phyloP scores from a whole-genome alignment of 331 rosid genomes.

The Malus hybrid region DNA sequence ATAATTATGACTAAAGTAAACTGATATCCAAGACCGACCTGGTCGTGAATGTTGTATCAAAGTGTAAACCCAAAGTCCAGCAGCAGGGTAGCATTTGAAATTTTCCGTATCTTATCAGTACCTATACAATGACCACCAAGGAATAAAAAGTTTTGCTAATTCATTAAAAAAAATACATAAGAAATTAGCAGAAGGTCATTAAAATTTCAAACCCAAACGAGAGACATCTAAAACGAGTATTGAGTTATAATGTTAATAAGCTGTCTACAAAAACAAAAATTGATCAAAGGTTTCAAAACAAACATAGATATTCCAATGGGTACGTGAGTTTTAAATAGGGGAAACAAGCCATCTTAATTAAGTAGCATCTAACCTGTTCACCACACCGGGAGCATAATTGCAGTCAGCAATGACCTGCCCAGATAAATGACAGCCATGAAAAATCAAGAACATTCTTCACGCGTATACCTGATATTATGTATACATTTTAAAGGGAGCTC shows the following conservation, averaged over 20 bases:
- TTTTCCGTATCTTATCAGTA: too few relatives aligned
- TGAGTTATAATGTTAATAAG: neutral
- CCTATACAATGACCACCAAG: neutral
- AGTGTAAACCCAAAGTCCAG: too few relatives aligned
- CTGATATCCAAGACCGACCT: too few relatives aligned
- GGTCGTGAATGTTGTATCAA: too few relatives aligned
- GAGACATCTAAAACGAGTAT: neutral
- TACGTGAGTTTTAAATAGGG: neutral
- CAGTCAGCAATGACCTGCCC: conserved; percentile 64
- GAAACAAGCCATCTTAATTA: neutral
- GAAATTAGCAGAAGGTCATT: neutral
- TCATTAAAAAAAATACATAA: too few relatives aligned
- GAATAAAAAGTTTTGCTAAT: neutral
- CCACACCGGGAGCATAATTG: conserved; percentile 63
- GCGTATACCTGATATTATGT: too few relatives aligned
- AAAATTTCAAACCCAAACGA: neutral
- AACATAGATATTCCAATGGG: neutral
- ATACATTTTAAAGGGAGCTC: too few relatives aligned
- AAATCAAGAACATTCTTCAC: neutral
- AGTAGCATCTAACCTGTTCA: conserved; percentile 51
- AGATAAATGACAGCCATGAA: conserved; percentile 9
- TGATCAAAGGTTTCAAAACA: neutral
- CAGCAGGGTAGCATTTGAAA: too few relatives aligned
- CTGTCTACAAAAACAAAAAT: neutral
- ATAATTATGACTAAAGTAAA: too few relatives aligned